Evolutionary conservation across 768 basidiomycete species (phyloP), one percentile per base, ranked within the genome.

Genomic region (Tylopilus rubrobrunneus): DNA sequence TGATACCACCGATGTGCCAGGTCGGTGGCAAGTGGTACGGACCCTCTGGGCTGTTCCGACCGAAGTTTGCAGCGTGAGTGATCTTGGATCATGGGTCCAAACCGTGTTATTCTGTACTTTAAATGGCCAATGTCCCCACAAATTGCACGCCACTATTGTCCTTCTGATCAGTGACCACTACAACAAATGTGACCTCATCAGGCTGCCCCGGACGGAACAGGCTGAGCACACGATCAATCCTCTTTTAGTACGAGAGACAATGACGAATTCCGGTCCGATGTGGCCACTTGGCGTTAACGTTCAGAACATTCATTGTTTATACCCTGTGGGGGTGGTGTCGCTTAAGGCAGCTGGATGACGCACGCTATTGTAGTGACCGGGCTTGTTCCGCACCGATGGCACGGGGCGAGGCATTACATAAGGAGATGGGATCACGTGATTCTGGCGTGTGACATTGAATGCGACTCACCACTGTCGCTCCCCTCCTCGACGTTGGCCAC

Each of bases 1-100:
- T 61, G n/a, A 56, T 55, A 9, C 42, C 34, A 47, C 25, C 41
- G 17, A 42, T 41, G 45, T 8, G 44, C 28, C 45, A 72, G 66
- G 55, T 77, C 59, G 64, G 72, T 56, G 75, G 78, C 40, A 65
- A 69, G 42, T 80, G 81, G 81, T 82, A 73, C 57, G 81, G 80
- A 36, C 67, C 73, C 6, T 66, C 67, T 12, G 79, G 76, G 9
- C 67, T 65, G 48, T 60, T 69, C 56, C 67, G 70, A 51, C 78
- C 80, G 15, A 71, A 65, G 49, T 78, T 72, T 63, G 56, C 53
- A 23, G 46, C 53, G 27, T 59, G 48, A 60, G 50, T 53, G 52
- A 45, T 43, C 33, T 9, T 42, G 33, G 34, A 39, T 21, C 9
- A 28, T 17, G 15, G 15, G 21, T 39, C 34, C 21, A 28, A 34